Evolutionary conservation across 2,329 filamentous ascomycete genomes (phyloP).

Genomic region (Colletotrichum noveboracense): DNA sequence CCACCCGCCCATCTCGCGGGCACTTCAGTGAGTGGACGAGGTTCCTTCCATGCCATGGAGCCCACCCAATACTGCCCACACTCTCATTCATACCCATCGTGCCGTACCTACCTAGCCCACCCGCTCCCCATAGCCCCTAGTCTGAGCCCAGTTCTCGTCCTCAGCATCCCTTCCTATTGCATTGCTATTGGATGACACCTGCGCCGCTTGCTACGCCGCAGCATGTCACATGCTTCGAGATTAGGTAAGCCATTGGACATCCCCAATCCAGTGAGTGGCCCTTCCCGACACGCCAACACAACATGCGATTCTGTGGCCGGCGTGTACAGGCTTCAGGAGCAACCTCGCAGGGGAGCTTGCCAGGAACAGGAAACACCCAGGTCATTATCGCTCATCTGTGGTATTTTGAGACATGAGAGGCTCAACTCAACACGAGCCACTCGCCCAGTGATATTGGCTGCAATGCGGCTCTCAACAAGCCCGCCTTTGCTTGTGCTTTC

Average conservation of each 20-base stretch:
- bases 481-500: background rate
- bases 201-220: background rate
- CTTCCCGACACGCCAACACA: background rate
- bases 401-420: background rate
- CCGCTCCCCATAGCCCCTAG: background rate
- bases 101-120: background rate
- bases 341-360: background rate
- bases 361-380: background rate
- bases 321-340: background rate
- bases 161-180: background rate
- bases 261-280: background rate
- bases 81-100: background rate
- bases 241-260: constrained; percentile 1
- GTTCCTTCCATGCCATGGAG: background rate
- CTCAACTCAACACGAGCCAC: background rate
- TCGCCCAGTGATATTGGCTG: background rate
- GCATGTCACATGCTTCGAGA: constrained; percentile 15
- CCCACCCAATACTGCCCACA: background rate
- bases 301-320: background rate
- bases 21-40: background rate
- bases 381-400: background rate
- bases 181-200: constrained; percentile 12
- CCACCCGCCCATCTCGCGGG: background rate
- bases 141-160: background rate
- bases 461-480: background rate